Evolutionary conservation across 176 grass and related monocot genomes (phyloP).

Genomic region (Oryza glaberrima): DNA sequence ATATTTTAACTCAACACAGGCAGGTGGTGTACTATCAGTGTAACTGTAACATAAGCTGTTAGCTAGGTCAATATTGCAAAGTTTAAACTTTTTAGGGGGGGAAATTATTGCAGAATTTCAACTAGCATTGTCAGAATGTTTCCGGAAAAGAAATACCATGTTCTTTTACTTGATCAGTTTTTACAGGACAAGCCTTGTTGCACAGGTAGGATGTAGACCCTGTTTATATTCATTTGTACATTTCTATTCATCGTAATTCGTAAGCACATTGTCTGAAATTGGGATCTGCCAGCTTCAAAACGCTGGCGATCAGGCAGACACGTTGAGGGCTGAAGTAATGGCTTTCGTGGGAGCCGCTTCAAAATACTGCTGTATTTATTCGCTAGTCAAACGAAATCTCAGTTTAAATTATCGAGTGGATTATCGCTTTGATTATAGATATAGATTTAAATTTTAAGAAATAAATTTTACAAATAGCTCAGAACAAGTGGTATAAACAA

Average conservation of each 20-base stretch:
- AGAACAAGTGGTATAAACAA: no score
- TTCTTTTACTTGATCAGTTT: neutral
- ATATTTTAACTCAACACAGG: constrained; percentile 4
- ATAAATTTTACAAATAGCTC: no score
- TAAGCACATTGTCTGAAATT: no score
- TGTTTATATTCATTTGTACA: neutral
- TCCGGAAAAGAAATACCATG: no score
- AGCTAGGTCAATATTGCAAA: constrained; percentile 33
- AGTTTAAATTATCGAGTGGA: no score
- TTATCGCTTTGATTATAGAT: no score
- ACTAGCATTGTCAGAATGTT: neutral
- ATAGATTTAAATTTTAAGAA: no score
- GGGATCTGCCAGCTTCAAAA: no score
- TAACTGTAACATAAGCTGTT: constrained; percentile 37
- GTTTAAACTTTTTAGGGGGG: neutral
- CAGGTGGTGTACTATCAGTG: constrained; percentile 11
- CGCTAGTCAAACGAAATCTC: no score
- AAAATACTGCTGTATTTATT: no score
- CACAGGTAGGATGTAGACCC: neutral
- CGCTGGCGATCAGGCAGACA: no score
- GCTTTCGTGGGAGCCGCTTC: neutral
- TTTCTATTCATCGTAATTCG: neutral
- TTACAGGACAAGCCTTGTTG: neutral
- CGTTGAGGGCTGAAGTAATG: neutral
- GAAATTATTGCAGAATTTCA: constrained; percentile 30